Conservation (phyloP, 2,329 filamentous ascomycete species). For the Cladophialophora exuberans region DNA sequence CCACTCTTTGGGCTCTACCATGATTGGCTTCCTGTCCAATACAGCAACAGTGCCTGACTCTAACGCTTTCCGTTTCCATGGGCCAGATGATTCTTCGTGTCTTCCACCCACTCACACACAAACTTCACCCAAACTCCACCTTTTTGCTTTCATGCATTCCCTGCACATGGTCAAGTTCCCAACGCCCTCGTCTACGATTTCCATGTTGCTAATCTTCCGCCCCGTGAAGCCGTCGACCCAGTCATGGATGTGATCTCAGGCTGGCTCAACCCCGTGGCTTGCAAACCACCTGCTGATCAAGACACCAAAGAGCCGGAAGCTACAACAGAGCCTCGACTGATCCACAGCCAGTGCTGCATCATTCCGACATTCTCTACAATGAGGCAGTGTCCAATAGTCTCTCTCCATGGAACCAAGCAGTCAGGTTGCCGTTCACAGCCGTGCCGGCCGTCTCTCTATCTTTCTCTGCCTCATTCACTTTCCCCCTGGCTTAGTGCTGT, state of each 20-base stretch:
- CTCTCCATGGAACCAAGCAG: slow-evolving; percentile 22
- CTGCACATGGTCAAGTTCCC: slow-evolving; percentile 14
- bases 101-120: slow-evolving; percentile 7
- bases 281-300: slow-evolving; percentile 27
- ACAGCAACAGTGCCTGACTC: background rate
- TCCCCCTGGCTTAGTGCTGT: slow-evolving; percentile 18
- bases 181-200: slow-evolving; percentile 17
- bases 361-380: slow-evolving; percentile 17
- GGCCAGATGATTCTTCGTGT: background rate
- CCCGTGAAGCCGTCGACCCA: slow-evolving; percentile 1
- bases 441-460: slow-evolving; percentile 17
- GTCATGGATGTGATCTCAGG: slow-evolving; percentile 2
- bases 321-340: slow-evolving; percentile 31
- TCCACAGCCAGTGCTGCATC: slow-evolving; percentile 26
- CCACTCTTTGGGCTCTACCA: background rate
- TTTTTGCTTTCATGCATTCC: background rate
- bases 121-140: background rate
- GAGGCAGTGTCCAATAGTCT: slow-evolving; percentile 26
- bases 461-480: slow-evolving; percentile 21
- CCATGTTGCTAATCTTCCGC: slow-evolving; percentile 7
- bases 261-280: slow-evolving; percentile 25
- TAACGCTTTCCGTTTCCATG: slow-evolving; percentile 11
- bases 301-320: slow-evolving; percentile 1
- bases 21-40: slow-evolving; percentile 12
- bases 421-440: slow-evolving; percentile 24